Base-by-base conservation (phyloP, 139 green algal genomes). In the Coelastrella sp. region DNA sequence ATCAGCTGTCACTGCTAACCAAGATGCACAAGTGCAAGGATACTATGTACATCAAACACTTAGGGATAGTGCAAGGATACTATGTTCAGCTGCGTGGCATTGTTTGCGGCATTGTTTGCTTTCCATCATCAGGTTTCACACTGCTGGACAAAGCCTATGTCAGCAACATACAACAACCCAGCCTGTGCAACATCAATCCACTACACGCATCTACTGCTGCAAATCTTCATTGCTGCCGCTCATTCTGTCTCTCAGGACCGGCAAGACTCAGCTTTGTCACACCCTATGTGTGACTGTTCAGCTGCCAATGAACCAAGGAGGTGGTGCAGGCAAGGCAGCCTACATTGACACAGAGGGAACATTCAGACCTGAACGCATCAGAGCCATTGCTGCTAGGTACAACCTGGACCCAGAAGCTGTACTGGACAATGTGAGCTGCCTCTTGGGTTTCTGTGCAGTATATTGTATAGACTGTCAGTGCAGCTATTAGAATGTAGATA, bases 231-330 rank as follows among this genome's bases (percentile, higher is more conserved):
- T 23, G 45, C 15, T 23, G 11, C 45, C 45, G 11, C 45, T 2
- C 45, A 13, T 13, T 68, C 23, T 23, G n/a, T 6, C 75, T 45
- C 73, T 63, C 86, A 90, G 88, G 85, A 89, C 88, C 30, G 94
- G 94, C 72, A 98, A 98, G 90, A 98, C 94, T 0, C 95, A 98
- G 85, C 81, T 98, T 2, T 96, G 92, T 83, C 92, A 96, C 84
- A 98, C 93, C 6, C 87, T 98, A 37, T 96, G 93, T 79, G 95
- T 98, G 2, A 96, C 94, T 2, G 92, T 88, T 9, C 94, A 97
- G 89, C 87, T 98, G 82, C 88, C 92, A 2, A 50, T 85, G 19
- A 86, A 93, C 23, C 59, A 88, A n/a, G 92, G 93, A 17, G 93
- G 90, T 27, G 91, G 87, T 1, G 88, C 87, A 25, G 93, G 93